phyloP scores from a whole-genome alignment of 805 yeast genomes.

The Lachancea sp. region DNA sequence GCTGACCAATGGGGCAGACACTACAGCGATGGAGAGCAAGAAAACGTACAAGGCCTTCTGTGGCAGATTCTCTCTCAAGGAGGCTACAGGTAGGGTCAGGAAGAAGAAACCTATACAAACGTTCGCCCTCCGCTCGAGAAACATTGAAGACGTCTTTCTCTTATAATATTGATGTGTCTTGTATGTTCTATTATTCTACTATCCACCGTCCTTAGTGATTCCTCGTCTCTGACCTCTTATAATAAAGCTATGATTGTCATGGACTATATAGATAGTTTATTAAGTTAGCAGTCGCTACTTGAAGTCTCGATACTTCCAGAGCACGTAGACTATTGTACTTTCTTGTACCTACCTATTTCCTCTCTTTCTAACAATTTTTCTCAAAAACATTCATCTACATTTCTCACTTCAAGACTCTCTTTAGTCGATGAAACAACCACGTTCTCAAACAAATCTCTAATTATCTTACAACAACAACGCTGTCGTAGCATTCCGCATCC shows the following conservation, averaged over 20 bases:
- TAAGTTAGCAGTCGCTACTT: too few relatives aligned
- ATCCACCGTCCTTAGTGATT: neutral
- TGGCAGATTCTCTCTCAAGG: constrained; percentile 9
- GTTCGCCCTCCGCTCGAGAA: constrained; percentile 8
- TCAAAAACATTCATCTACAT: neutral
- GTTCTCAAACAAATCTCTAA: neutral
- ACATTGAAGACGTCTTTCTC: constrained; percentile 8
- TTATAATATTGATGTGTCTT: neutral
- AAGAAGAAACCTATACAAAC: constrained; percentile 9
- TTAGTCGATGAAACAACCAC: neutral
- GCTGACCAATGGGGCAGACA: constrained; percentile 10
- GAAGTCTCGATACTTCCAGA: too few relatives aligned
- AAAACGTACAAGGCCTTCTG: constrained; percentile 10
- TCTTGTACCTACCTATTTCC: neutral
- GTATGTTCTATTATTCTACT: neutral
- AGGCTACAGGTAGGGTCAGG: constrained; percentile 8
- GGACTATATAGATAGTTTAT: too few relatives aligned
- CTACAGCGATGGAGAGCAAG: constrained; percentile 10
- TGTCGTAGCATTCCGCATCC: neutral
- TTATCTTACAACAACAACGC: neutral
- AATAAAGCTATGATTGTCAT: too few relatives aligned
- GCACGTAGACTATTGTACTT: too few relatives aligned
- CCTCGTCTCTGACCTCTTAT: neutral
- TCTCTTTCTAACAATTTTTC: neutral
- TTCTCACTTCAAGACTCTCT: neutral